Evolutionary conservation across 1,284 basidiomycete species (phyloP), one percentile per base, ranked within the genome.

Genomic region (Abortiporus biennis): DNA sequence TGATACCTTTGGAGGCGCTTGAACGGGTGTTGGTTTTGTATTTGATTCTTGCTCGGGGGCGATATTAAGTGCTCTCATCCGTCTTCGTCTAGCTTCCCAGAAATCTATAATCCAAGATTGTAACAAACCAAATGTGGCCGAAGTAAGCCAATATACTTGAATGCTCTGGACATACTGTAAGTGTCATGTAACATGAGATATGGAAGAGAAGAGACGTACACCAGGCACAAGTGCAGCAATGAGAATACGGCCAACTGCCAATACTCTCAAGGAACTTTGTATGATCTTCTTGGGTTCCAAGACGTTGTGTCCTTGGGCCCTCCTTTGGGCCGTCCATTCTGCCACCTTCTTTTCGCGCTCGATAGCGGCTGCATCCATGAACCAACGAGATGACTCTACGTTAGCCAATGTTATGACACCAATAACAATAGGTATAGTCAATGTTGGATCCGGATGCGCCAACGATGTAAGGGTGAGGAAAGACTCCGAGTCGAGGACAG

Each of bases 131-230:
- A 87, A 88, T 15, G 76, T 61, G 19, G 90, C 85, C 5, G 89
- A 92, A 4, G 87, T 80, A 2, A 86, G 68, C 91, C 91, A 94
- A 57, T 91, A 93, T 15, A 92, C 54, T 35, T 83, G 70, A 15
- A 94, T 71, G 37, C 84, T 78, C 87, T 92, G 51, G 3, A 27
- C 24, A 46, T n/a, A n/a, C n/a, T n/a, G n/a, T n/a, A n/a, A n/a
- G n/a, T n/a, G n/a, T n/a, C n/a, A n/a, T n/a, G n/a, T n/a, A n/a
- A n/a, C n/a, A n/a, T n/a, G n/a, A n/a, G n/a, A n/a, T n/a, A n/a
- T n/a, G n/a, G n/a, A n/a, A n/a, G n/a, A n/a, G n/a, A n/a, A n/a
- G n/a, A n/a, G 23, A 67, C 77, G 51, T 57, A 92, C 90, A 47
- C 86, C 85, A 37, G 91, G 90, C 16, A 85, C 78, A 57, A 88